Evolutionary conservation across 1,139 yeast genomes (phyloP).

Genomic region (Taphrina communis): DNA sequence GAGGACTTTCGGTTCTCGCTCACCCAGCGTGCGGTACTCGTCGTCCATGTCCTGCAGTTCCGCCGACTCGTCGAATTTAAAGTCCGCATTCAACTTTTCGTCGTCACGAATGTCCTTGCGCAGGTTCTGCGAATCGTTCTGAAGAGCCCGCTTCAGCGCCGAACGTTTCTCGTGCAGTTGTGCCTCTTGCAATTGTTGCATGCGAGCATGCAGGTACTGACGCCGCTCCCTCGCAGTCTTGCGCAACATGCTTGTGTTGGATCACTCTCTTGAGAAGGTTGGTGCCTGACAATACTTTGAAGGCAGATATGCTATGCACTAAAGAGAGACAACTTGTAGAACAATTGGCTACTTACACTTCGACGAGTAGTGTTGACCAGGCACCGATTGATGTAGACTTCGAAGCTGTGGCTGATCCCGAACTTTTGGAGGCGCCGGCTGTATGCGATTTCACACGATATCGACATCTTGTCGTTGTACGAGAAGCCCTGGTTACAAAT

Average conservation of each 20-base stretch:
- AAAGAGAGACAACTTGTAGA: no score
- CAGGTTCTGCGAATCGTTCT: constrained; percentile 79
- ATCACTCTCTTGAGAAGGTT: no score
- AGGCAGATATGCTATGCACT: no score
- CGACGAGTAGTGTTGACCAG: no score
- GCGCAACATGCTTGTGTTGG: constrained; percentile 53
- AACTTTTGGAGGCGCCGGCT: not conserved
- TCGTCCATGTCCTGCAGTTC: constrained; percentile 67
- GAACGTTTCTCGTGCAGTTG: constrained; percentile 84
- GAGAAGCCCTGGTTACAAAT: no score
- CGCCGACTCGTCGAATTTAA: constrained; percentile 78
- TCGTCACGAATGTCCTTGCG: constrained; percentile 92
- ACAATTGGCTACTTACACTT: no score
- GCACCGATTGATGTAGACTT: no score
- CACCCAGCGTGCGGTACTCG: constrained; percentile 86
- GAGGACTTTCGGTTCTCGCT: constrained; percentile 89
- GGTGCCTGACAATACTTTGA: no score
- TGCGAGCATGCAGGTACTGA: constrained; percentile 86
- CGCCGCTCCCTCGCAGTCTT: constrained; percentile 95
- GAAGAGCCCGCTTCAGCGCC: constrained; percentile 82
- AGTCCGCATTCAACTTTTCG: constrained; percentile 76
- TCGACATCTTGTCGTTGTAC: not conserved
- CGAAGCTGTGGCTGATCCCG: not conserved
- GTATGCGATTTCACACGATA: not conserved
- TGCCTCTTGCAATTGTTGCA: constrained; percentile 88